Percentiles rank a stretch among this genome's conserved stretches.
These are phyloP conservation scores for Boletus sensibilis DNA, from an alignment of 768 basidiomycete species.

Conservation along the genomic window DNA sequence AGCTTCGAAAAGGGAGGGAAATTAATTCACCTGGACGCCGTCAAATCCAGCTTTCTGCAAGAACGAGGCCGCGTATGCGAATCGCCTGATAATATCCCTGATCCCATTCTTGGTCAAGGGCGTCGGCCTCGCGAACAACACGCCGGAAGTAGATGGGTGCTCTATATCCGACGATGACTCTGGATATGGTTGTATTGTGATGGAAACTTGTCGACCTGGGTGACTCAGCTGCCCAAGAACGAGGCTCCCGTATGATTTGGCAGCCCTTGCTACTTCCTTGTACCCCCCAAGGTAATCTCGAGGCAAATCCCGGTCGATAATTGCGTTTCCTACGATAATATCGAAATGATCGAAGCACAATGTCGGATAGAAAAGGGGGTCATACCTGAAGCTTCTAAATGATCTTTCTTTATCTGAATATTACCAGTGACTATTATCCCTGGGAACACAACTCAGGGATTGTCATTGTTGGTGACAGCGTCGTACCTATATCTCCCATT, in stretches of 20 bases:
- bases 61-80: conserved; percentile 53
- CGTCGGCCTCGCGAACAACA: conserved; percentile 31
- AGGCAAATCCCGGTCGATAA: conserved; percentile 31
- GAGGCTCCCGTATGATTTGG: conserved; percentile 31
- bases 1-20: not conserved
- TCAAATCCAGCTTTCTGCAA: conserved; percentile 64
- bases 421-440: conserved; percentile 35
- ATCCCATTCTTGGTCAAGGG: conserved; percentile 50
- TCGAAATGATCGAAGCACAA: not conserved
- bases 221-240: conserved; percentile 35
- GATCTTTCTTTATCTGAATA: conserved; percentile 35
- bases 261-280: conserved; percentile 27
- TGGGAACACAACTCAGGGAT: conserved; percentile 13
- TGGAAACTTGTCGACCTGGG: conserved; percentile 35
- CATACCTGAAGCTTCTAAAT: conserved; percentile 35
- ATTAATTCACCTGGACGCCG: conserved; percentile 47
- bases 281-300: conserved; percentile 23
- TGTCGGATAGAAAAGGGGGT: not conserved
- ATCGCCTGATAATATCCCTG: conserved; percentile 48
- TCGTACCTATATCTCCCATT: conserved; percentile 30
- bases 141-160: conserved; percentile 33
- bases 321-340: conserved; percentile 27
- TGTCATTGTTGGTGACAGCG: not conserved
- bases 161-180: conserved; percentile 36
- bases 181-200: conserved; percentile 36